A percentile compares a stretch with the other conserved stretches of the same genome.
phyloP scores from a whole-genome alignment of 1,284 basidiomycete genomes.

The Rhodotorula sp. region DNA sequence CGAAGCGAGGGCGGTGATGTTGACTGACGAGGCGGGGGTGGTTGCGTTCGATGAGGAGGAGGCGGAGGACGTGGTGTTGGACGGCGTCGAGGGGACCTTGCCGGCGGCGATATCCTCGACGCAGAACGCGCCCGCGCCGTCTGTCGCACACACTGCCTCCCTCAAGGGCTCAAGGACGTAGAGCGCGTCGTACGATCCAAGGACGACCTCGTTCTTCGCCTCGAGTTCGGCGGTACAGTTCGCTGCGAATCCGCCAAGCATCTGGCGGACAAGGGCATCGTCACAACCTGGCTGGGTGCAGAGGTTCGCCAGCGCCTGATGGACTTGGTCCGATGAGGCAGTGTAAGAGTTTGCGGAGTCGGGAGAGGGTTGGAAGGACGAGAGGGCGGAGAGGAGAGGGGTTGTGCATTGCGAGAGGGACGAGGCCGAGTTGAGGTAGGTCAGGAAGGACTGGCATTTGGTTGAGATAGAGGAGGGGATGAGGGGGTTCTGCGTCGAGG shows the following conservation, averaged over 20 bases:
- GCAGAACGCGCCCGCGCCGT: constrained; percentile 60
- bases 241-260: constrained; percentile 66
- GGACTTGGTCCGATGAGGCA: constrained; percentile 49
- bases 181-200: constrained; percentile 69
- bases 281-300: constrained; percentile 63
- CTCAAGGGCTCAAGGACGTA: constrained; percentile 68
- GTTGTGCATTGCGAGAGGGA: constrained; percentile 62
- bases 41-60: constrained; percentile 9
- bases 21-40: constrained; percentile 2
- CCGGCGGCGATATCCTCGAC: constrained; percentile 29
- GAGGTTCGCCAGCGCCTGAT: constrained; percentile 59
- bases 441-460: constrained; percentile 63
- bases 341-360: constrained; percentile 3
- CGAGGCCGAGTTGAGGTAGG: constrained; percentile 62
- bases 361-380: constrained; percentile 56
- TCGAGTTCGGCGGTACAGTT: constrained; percentile 68
- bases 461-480: constrained; percentile 65
- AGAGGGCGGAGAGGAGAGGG: constrained; percentile 64
- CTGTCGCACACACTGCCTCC: constrained; percentile 69
- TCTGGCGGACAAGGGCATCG: constrained; percentile 59
- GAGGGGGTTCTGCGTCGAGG: constrained; percentile 54
- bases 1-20: neutral
- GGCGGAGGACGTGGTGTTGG: constrained; percentile 9
- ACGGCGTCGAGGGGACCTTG: constrained; percentile 16
- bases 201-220: constrained; percentile 51